Evolutionary conservation across 1,284 basidiomycete genomes (phyloP), one percentile per base, ranked within the genome.

Genomic region (Agaricales sp.): DNA sequence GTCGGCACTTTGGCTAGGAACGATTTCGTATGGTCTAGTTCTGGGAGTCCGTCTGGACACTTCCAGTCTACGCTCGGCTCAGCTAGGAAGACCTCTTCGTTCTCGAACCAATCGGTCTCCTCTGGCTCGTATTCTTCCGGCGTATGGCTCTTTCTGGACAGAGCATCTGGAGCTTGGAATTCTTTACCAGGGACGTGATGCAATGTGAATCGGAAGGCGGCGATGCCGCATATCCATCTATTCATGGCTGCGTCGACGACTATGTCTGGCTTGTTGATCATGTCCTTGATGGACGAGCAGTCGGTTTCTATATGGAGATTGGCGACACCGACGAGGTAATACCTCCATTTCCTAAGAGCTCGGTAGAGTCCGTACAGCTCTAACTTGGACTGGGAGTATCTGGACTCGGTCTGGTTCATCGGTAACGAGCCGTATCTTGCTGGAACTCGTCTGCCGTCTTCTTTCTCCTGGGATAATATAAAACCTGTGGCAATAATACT

Each of bases 211-310:
- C 52, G 22, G 46, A 57, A 60, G 3, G 54, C 21, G 1, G 51
- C 38, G 14, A 58, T 57, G 1, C 53, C 53, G 0, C 25, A 39
- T 4, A 60, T 52, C 59, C 59, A 60, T 3, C 57, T 26, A 13
- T 58, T 58, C 0, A 60, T 53, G 0, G 57, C 45, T 0, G 55
- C 49, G 19, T 54, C 59, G 0, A 54, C 53, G 2, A 53, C 45
- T 0, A 58, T 22, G 26, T 61, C 58, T 0, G 53, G 55, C 0
- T 26, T 20, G 3, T 54, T 51, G 3, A 48, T 47, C 4, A 43
- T 24, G 2, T 50, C 47, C 43, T 48, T 48, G 0, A 39, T 51
- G 0, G 43, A 52, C 1, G 53, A 19, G n/a, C 53, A 37, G 3
- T 19, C 1, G 0, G 43, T 51, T 0, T 55, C 49, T 0, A 20